These are phyloP conservation scores for Boletus bicolor DNA, from an alignment of 768 basidiomycete species.

Conservation along the genomic window DNA sequence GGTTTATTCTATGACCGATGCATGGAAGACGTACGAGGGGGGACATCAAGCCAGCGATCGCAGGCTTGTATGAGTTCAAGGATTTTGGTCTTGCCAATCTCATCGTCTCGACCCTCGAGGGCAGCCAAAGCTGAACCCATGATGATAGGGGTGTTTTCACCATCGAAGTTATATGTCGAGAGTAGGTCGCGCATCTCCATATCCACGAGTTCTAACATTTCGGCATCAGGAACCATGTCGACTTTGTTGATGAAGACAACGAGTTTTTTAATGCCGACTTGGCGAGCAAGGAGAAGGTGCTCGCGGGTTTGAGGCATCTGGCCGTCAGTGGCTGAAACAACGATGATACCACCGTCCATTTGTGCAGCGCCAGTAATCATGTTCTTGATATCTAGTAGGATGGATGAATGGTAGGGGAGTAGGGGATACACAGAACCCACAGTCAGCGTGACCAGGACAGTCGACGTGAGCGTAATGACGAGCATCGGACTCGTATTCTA, in stretches of 20 bases:
- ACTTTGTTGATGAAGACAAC: constrained; percentile 99
- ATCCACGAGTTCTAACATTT: constrained; percentile 99
- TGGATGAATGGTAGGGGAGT: constrained; percentile 2
- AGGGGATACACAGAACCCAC: constrained; percentile 41
- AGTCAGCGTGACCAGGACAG: constrained; percentile 95
- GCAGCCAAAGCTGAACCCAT: constrained; percentile 97
- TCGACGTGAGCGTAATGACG: constrained; percentile 98
- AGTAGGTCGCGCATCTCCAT: constrained; percentile 99
- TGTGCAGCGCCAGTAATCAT: constrained; percentile 99
- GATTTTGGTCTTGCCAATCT: constrained; percentile 79
- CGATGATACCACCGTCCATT: constrained; percentile 94
- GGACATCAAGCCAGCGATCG: constrained; percentile 93
- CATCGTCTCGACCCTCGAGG: constrained; percentile 78
- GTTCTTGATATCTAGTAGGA: constrained; percentile 79
- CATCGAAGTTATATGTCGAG: constrained; percentile 89
- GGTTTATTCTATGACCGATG: not conserved
- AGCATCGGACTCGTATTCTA: constrained; percentile 90
- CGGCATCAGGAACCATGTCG: constrained; percentile 91
- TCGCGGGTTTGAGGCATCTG: constrained; percentile 99
- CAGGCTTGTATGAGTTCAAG: constrained; percentile 79
- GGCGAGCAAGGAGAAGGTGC: constrained; percentile 94
- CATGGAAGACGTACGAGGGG: constrained; percentile 59
- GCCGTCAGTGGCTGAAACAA: constrained; percentile 97
- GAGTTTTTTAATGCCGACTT: constrained; percentile 95
- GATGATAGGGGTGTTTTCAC: constrained; percentile 95